These are phyloP conservation scores for Cephalotrichum gorgonifer DNA, from an alignment of 2,329 filamentous ascomycete species.

Conservation along the genomic window DNA sequence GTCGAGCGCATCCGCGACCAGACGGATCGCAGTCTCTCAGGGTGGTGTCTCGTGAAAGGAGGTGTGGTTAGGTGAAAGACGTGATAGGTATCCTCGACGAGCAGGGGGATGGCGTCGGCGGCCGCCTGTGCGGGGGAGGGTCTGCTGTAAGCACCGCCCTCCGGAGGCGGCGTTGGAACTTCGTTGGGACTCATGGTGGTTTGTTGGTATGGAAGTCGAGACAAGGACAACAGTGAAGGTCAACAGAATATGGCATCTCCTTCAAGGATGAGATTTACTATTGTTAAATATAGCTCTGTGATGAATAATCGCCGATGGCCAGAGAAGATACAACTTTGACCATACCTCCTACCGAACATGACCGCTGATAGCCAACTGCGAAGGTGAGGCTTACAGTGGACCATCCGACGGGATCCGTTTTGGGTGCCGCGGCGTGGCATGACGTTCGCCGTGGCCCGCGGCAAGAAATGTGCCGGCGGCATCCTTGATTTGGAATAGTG, in stretches of 20 bases:
- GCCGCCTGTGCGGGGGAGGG: constrained; percentile 17
- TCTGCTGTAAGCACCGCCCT: constrained; percentile 15
- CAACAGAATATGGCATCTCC: no score
- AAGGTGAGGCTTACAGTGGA: no score
- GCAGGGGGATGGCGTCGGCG: constrained; percentile 23
- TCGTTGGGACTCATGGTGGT: not conserved
- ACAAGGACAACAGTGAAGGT: no score
- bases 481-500: not conserved
- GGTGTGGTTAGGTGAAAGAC: constrained; percentile 23
- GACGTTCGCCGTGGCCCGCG: not conserved
- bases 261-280: no score
- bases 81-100: constrained; percentile 24
- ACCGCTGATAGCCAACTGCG: no score
- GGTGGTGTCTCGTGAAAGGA: constrained; percentile 20
- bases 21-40: constrained; percentile 18
- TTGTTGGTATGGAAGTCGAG: no score
- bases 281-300: no score
- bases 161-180: constrained; percentile 14
- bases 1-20: constrained; percentile 20
- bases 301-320: no score
- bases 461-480: not conserved
- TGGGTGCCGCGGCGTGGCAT: no score
- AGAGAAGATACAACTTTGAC: no score
- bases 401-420: no score
- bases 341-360: no score